These are phyloP conservation scores for Malassezia sp. DNA, from an alignment of 1,284 basidiomycete species.

Conservation along the genomic window DNA sequence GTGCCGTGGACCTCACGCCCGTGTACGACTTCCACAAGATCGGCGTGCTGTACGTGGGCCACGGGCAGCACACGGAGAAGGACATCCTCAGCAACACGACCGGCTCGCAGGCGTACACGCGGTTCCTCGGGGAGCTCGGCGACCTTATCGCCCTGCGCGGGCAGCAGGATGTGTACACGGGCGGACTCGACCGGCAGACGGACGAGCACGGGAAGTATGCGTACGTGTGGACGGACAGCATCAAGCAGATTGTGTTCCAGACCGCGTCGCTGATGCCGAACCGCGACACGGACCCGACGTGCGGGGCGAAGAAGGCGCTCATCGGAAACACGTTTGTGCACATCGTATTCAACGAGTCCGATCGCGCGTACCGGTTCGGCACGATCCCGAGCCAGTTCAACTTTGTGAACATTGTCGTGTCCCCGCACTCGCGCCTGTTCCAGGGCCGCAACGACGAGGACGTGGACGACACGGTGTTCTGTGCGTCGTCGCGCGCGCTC, in stretches of 20 bases:
- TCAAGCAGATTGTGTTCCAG: slow-evolving; percentile 88
- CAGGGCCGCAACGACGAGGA: slow-evolving; percentile 34
- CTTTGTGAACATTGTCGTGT: slow-evolving; percentile 89
- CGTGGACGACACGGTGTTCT: slow-evolving; percentile 37
- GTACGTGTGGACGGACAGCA: slow-evolving; percentile 98
- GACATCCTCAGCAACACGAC: slow-evolving; percentile 83
- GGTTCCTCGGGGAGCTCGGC: slow-evolving; percentile 80
- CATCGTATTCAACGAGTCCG: slow-evolving; percentile 79
- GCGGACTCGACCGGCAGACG: slow-evolving; percentile 74
- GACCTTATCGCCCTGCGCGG: slow-evolving; percentile 79
- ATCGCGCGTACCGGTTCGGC: slow-evolving; percentile 64
- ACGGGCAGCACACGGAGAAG: slow-evolving; percentile 69
- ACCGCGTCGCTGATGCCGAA: slow-evolving; percentile 94
- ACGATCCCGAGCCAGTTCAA: slow-evolving; percentile 87
- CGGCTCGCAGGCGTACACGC: slow-evolving; percentile 86
- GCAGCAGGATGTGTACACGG: slow-evolving; percentile 71
- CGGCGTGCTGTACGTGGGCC: slow-evolving; percentile 88
- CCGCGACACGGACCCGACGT: slow-evolving; percentile 26
- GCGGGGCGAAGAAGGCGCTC: slow-evolving; percentile 37
- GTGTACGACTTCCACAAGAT: slow-evolving; percentile 97
- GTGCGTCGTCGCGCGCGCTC: slow-evolving; percentile 9
- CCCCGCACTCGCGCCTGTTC: slow-evolving; percentile 35
- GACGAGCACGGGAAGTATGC: slow-evolving; percentile 57
- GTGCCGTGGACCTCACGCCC: slow-evolving; percentile 69
- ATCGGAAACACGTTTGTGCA: slow-evolving; percentile 47